Evolutionary conservation across 2,329 filamentous ascomycete genomes (phyloP).

Genomic region (Cytospora piceae): DNA sequence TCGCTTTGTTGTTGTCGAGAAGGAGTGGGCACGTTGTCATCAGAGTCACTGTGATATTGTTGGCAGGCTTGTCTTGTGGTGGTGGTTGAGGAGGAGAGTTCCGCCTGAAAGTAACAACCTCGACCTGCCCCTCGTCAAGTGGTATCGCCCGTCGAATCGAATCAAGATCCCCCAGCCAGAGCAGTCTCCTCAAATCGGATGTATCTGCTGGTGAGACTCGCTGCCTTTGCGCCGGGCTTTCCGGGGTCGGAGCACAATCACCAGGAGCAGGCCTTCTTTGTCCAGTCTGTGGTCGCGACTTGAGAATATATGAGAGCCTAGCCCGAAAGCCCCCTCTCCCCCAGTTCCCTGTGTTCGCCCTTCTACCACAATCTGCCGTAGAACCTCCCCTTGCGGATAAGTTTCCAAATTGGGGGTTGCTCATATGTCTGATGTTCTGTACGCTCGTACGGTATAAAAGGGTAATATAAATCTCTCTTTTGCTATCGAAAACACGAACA

Average conservation of each 20-base stretch:
- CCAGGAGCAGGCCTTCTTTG: too few species aligned
- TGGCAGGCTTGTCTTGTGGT: not conserved
- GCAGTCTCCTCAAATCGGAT: not conserved
- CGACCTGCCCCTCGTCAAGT: not conserved
- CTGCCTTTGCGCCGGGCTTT: too few species aligned
- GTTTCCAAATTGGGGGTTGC: not conserved
- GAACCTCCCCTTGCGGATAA: too few species aligned
- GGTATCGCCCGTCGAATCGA: slow-evolving; percentile 8
- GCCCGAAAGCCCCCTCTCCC: not conserved
- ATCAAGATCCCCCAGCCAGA: slow-evolving; percentile 14
- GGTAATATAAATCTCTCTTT: not conserved
- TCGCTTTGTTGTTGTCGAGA: not conserved
- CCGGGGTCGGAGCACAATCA: too few species aligned
- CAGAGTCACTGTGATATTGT: not conserved
- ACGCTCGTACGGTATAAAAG: not conserved
- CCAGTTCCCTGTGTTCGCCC: not conserved
- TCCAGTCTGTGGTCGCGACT: not conserved
- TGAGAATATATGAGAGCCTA: not conserved
- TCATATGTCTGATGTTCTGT: not conserved
- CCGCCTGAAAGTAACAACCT: not conserved
- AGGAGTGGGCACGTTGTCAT: too few species aligned
- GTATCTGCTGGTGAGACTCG: not conserved
- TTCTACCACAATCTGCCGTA: not conserved
- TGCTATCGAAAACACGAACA: not conserved
- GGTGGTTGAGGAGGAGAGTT: not conserved